Conservation (phyloP, 331 rosid genomes). For the Prunus yedoensis region DNA sequence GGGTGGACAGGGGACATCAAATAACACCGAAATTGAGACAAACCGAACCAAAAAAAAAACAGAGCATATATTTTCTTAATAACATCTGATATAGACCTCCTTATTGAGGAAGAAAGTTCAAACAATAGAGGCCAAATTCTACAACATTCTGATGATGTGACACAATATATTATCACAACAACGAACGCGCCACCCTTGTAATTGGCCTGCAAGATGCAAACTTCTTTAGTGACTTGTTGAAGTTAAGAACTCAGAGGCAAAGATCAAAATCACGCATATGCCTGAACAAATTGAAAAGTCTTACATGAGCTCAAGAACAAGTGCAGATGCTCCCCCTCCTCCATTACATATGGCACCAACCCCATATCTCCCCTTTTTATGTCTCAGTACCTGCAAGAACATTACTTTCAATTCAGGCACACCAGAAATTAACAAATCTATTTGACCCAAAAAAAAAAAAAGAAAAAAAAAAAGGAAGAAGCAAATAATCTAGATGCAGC, state of each 20-base stretch:
- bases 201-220: constrained; percentile 61
- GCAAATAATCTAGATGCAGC: neutral
- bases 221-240: neutral
- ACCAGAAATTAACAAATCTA: neutral
- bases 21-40: neutral
- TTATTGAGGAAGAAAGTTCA: neutral
- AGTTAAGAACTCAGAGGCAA: neutral
- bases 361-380: constrained; percentile 79
- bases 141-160: neutral
- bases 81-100: neutral
- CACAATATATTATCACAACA: constrained; percentile 29
- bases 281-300: constrained; percentile 29
- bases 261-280: neutral
- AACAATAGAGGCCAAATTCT: neutral
- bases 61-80: neutral
- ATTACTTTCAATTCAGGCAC: constrained; percentile 22
- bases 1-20: neutral
- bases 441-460: too few relatives aligned
- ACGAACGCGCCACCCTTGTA: constrained; percentile 42
- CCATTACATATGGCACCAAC: constrained; percentile 88
- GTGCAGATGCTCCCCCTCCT: constrained; percentile 98
- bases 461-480: neutral
- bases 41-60: neutral
- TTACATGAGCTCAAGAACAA: constrained; percentile 84
- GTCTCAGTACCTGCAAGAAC: constrained; percentile 72